Evolutionary conservation across 1,284 basidiomycete species (phyloP), one percentile per base, ranked within the genome.

Genomic region (Microbotryomycetes sp.): DNA sequence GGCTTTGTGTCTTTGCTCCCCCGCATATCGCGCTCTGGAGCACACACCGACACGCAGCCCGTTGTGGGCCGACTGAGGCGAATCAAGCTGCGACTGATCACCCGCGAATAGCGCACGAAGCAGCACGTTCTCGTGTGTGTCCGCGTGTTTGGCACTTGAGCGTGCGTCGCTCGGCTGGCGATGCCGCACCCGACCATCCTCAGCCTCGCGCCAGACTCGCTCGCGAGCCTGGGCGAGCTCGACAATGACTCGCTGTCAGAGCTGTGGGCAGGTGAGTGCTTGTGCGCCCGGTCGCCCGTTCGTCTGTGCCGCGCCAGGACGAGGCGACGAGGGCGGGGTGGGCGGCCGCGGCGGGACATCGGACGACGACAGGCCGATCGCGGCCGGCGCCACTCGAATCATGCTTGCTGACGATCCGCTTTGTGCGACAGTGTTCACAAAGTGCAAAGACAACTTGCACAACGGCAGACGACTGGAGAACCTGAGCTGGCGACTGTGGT

Each of bases 401-500:
- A n/a, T n/a, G n/a, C n/a, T n/a, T n/a, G n/a, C n/a, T n/a, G n/a
- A n/a, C n/a, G n/a, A n/a, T n/a, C n/a, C n/a, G 35, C 11, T 41
- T 9, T 18, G 11, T 41, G 9, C 35, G 5, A 11, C 63, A 91
- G 89, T 91, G 13, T 90, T 91, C 72, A 85, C 86, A 60, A 88
- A 88, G 73, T 89, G 86, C 78, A 88, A 87, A 74, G 81, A 83
- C 67, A 84, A 83, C 4, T 76, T 91, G 9, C 81, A 86, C 71
- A 85, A 89, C 66, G 89, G 89, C 15, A 80, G 79, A 26, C 78
- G 89, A 30, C 80, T 90, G 28, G 89, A 91, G 76, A 91, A 91
- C 72, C 84, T 91, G 59, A 85, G 86, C 5, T 91, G 89, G 89
- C 78, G 89, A 54, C 77, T 91, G 15, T 90, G 88, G 88, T 82